phyloP scores from a whole-genome alignment of 768 basidiomycete genomes.

The Austroboletus festivus region DNA sequence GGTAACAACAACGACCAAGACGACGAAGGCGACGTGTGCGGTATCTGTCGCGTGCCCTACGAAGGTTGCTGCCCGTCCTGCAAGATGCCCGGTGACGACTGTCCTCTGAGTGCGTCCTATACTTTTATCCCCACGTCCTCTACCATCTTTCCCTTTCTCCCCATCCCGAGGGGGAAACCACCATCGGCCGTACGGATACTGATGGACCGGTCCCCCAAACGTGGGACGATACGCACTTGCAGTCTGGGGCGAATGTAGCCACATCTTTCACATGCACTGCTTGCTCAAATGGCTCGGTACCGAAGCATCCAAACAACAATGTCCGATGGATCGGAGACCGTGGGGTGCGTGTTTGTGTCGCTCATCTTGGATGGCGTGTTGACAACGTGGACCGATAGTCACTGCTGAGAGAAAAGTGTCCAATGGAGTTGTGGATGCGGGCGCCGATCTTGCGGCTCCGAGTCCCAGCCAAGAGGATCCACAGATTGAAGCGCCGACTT shows the following conservation, averaged over 20 bases:
- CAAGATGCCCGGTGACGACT: slow-evolving; percentile 95
- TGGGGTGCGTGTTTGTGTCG: slow-evolving; percentile 65
- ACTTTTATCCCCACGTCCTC: not conserved
- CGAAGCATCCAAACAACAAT: slow-evolving; percentile 85
- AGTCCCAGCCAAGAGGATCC: not conserved
- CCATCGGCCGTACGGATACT: too few relatives aligned
- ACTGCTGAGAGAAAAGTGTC: slow-evolving; percentile 55
- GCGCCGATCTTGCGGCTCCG: too few relatives aligned
- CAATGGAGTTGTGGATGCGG: not conserved
- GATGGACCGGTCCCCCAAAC: too few relatives aligned
- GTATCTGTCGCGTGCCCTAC: slow-evolving; percentile 87
- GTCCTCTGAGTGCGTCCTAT: slow-evolving; percentile 81
- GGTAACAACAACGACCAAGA: slow-evolving; percentile 33
- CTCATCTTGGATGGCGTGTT: too few relatives aligned
- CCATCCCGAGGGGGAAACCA: too few relatives aligned
- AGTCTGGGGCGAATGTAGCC: slow-evolving; percentile 99
- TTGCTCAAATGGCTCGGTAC: slow-evolving; percentile 95
- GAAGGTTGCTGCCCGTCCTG: slow-evolving; percentile 96
- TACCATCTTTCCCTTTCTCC: too few relatives aligned
- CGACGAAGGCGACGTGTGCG: slow-evolving; percentile 67
- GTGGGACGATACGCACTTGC: not conserved
- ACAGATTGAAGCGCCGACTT: too few relatives aligned
- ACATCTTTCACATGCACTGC: slow-evolving; percentile 99
- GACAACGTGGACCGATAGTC: slow-evolving; percentile 29
- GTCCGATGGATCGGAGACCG: slow-evolving; percentile 94